Conservation (phyloP, 441 rosid genomes). For the Euphorbia schlechtendalii region DNA sequence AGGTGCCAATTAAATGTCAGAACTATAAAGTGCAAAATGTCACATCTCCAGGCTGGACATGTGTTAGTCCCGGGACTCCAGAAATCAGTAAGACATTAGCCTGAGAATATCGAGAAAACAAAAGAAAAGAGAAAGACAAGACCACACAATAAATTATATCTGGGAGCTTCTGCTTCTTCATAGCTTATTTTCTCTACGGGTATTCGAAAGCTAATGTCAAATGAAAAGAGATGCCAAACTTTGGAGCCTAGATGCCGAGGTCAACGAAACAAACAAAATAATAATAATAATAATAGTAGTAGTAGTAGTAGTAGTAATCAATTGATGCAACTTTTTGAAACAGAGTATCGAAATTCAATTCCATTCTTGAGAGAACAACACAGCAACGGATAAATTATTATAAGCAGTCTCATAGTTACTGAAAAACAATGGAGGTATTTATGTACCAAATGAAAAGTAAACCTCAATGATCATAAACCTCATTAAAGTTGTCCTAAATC, state of each 20-base stretch:
- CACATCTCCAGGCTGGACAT: constrained; percentile 11
- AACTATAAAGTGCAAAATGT: background rate
- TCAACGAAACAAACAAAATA: no score
- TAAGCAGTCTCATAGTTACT: constrained; percentile 15
- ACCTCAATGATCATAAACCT: constrained; percentile 1
- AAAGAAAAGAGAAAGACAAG: background rate
- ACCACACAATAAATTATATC: background rate
- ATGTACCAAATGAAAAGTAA: background rate
- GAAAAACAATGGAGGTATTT: background rate
- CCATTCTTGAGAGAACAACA: background rate
- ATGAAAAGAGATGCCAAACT: no score
- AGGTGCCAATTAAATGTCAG: background rate
- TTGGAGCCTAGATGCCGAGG: no score
- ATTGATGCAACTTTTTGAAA: no score
- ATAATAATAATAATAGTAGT: no score
- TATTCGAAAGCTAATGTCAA: no score
- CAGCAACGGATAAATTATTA: background rate
- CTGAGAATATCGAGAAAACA: background rate
- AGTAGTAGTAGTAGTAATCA: no score
- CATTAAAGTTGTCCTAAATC: background rate
- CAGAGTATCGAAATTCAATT: no score
- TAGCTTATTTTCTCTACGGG: no score
- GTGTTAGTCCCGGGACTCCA: background rate
- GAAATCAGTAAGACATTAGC: constrained; percentile 4
- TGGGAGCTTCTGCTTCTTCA: background rate